A percentile compares a stretch with the other conserved stretches of the same genome.
Conservation (phyloP, 331 rosid genomes). For the Acacia concinna region DNA sequence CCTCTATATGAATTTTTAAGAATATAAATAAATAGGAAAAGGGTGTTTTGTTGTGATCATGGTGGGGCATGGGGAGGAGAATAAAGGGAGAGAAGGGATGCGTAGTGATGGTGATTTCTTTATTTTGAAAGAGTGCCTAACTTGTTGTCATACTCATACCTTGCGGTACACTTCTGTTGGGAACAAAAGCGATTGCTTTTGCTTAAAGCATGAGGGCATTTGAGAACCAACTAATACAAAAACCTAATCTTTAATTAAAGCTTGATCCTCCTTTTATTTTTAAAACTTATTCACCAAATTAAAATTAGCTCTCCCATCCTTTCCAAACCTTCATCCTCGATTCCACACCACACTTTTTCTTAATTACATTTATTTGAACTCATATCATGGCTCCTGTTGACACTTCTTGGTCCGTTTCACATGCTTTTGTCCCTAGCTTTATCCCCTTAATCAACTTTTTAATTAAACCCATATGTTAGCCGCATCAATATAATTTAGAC, state of each 20-base stretch:
- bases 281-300: conserved; percentile 26
- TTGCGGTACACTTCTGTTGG: conserved; percentile 50
- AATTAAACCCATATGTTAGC: neutral
- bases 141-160: conserved; percentile 34
- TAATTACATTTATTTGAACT: neutral
- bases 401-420: neutral
- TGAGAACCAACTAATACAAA: conserved; percentile 37
- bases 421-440: neutral
- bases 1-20: neutral
- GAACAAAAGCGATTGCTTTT: conserved; percentile 52
- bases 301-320: conserved; percentile 38
- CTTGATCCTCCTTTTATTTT: conserved; percentile 3
- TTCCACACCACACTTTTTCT: neutral
- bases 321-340: conserved; percentile 1
- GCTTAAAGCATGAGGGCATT: conserved; percentile 54
- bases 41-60: conserved; percentile 29
- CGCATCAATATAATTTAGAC: neutral
- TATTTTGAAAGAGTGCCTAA: conserved; percentile 27
- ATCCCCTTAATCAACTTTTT: conserved; percentile 5
- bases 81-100: conserved; percentile 17
- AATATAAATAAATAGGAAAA: neutral
- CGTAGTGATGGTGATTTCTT: neutral
- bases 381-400: neutral
- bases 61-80: conserved; percentile 19
- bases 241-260: conserved; percentile 55